Evolutionary conservation across 106 monocot species (phyloP).

Genomic region (Narthecium ossifragum): DNA sequence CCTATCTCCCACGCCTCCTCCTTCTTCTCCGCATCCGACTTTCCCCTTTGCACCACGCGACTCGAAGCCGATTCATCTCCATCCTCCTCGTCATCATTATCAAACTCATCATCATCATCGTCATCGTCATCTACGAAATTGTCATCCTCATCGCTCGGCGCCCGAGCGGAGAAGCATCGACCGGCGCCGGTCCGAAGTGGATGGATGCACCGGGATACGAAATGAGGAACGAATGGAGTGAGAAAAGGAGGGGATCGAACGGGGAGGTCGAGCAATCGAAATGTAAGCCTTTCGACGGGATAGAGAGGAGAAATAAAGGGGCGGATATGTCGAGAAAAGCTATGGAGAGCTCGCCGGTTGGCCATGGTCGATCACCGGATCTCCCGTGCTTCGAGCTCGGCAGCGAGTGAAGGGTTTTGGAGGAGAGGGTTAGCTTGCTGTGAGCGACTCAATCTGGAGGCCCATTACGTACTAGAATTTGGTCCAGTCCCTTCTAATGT

Average conservation of each 20-base stretch:
- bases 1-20: constrained; percentile 72
- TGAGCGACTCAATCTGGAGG: too few species aligned
- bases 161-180: constrained; percentile 26
- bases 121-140: constrained; percentile 26
- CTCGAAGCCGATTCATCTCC: constrained; percentile 22
- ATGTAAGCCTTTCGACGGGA: too few species aligned
- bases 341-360: too few species aligned
- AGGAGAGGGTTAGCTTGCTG: too few species aligned
- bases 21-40: constrained; percentile 61
- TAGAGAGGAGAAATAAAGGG: too few species aligned
- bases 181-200: neutral
- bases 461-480: too few species aligned
- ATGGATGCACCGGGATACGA: neutral
- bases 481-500: too few species aligned
- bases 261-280: neutral
- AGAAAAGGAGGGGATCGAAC: neutral
- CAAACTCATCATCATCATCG: constrained; percentile 16
- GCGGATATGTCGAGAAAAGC: too few species aligned
- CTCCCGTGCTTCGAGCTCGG: too few species aligned
- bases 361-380: too few species aligned
- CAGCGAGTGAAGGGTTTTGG: too few species aligned
- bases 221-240: too few species aligned
- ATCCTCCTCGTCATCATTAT: constrained; percentile 24
- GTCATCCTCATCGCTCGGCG: constrained; percentile 4
- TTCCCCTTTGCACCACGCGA: constrained; percentile 34